A percentile compares a stretch with the other conserved stretches of the same genome.
phyloP scores from a whole-genome alignment of 2,329 filamentous ascomycete species.

The Lizonia empirigonia region DNA sequence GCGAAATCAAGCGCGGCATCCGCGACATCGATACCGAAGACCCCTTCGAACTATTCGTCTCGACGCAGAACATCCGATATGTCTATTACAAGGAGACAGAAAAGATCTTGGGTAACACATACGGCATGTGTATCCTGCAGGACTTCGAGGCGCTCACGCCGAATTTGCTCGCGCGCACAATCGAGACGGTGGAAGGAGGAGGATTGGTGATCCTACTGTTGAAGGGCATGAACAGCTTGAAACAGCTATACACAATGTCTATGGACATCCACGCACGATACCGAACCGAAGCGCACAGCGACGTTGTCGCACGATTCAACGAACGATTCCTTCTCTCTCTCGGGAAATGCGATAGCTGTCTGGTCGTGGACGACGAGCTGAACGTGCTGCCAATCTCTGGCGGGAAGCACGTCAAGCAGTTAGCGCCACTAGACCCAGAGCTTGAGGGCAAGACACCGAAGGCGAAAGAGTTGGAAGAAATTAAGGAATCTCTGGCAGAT shows the following conservation, averaged over 20 bases:
- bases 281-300: constrained; percentile 91
- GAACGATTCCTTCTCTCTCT: constrained; percentile 95
- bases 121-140: constrained; percentile 97
- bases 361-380: constrained; percentile 96
- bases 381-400: constrained; percentile 97
- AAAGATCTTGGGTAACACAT: constrained; percentile 97
- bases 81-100: constrained; percentile 99
- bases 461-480: constrained; percentile 75
- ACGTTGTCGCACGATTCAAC: constrained; percentile 95
- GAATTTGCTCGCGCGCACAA: constrained; percentile 91
- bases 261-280: constrained; percentile 99
- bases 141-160: constrained; percentile 98
- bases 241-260: constrained; percentile 93
- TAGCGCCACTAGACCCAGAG: constrained; percentile 77
- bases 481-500: constrained; percentile 87
- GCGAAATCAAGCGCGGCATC: constrained; percentile 93
- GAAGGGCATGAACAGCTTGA: constrained; percentile 96
- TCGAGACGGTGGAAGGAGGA: constrained; percentile 97
- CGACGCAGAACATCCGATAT: constrained; percentile 96
- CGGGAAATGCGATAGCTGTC: constrained; percentile 90
- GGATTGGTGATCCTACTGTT: constrained; percentile 87
- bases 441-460: constrained; percentile 73
- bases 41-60: constrained; percentile 96
- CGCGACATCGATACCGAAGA: constrained; percentile 92
- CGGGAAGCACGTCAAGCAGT: constrained; percentile 82